Base-by-base conservation (phyloP, 495 filamentous ascomycete species). In the Lineolata rhizophorae region DNA sequence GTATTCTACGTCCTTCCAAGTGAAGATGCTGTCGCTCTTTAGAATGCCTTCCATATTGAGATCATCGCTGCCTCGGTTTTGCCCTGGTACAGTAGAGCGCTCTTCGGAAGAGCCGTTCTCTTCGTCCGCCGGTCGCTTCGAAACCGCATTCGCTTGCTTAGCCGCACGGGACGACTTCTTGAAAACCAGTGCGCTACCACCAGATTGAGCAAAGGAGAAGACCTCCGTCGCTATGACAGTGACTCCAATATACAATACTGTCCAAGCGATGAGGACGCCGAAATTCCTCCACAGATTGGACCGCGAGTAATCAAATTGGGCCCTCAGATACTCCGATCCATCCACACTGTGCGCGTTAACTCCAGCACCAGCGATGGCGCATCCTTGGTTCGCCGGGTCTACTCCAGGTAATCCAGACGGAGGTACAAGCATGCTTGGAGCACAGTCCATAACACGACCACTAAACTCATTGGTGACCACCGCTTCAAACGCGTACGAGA, bases 1-100 rank as follows among this genome's bases (percentile, higher is more conserved):
- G 37, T 76, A 80, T 20, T 76, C 62, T 16, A 84, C 62, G 40
- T 82, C 55, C 10, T 61, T 56, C 72, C 74, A 84, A 11, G 76
- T 84, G 52, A 84, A 81, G 32, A 79, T 56, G 13, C 65, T 68
- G 10, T 30, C 6, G 6, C 6, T 18, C 8, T 8, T 26, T 12
- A 12, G 8, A 26, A 12, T 8, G 22, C 22, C 67, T 38, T 64
- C 70, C 18, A 60, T 64, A 1, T 62, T 63, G 12, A 75, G 50
- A 14, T 64, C 51, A 38, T 30, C 8, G 44, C 44, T 5, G 51
- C 3, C 44, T 38, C 21, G 30, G 32, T 36, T 20, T n/a, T n/a
- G n/a, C n/a, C n/a, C n/a, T n/a, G n/a, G n/a, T n/a, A n/a, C n/a
- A n/a, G n/a, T n/a, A 22, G 31, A 29, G 20, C 24, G 31, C 30